Base-by-base conservation (phyloP, 129 eudicot genomes). In the Mikania micrantha region DNA sequence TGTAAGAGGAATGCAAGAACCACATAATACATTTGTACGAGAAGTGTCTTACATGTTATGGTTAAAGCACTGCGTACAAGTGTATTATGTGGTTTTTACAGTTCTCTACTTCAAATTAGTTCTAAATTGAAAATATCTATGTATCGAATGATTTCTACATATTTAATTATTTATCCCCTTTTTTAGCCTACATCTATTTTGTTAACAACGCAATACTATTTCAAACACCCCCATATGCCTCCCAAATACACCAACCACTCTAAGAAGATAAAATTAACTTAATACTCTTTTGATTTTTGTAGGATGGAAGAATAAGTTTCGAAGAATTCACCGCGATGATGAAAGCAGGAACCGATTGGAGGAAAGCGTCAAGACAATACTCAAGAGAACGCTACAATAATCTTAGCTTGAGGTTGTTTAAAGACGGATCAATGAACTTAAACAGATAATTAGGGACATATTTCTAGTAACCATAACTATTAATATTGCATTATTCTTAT, bases 341-440 rank as follows among this genome's bases (percentile, higher is more conserved):
- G 67, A 61, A 61, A 36, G 48, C 67, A 10, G 67, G 67, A 38
- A 61, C 67, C 4, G 67, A 61, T 61, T 61, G 67, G 67, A 61
- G 67, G 49, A 61, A 61, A 39, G 67, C 65, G 24, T 59, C 65
- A 0, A 32, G 65, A 59, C 65, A 59, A 59, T 59, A 59, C 65
- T 59, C 65, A 59, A 41, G 65, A 16, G 65, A 59, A 32, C 65
- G 65, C 16, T 59, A 59, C 65, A 59, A 59, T 59, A 61, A 61
- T 11, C 67, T 61, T 35, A 61, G 67, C 48, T 61, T 61, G 49
- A 61, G 21, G 29, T 10, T 61, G 21, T 61, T 61, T 17, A 61
- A 61, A 61, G 67, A 61, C 42, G 67, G 67, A 20, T 61, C 67
- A 2, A 61, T 61, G 67, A 61, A 61, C 66, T 60, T 60, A 54